phyloP scores from a whole-genome alignment of 495 filamentous ascomycete species.

The Trichoderma parareesei region DNA sequence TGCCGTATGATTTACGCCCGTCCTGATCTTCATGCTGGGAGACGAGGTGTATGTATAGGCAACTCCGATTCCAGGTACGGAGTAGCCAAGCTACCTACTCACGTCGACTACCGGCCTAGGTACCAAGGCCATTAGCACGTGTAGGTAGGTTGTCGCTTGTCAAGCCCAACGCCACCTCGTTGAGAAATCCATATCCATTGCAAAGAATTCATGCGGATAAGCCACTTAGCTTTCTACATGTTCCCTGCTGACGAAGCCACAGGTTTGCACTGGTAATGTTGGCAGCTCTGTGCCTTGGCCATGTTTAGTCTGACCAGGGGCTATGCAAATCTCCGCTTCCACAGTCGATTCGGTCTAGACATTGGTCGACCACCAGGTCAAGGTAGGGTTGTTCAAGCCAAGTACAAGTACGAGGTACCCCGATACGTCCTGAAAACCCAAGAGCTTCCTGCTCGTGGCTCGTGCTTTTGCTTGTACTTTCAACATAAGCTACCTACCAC shows the following conservation, averaged over 20 bases:
- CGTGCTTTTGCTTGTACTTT: constrained; percentile 1
- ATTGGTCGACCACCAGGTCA: not conserved
- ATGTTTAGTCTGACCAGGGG: constrained; percentile 2
- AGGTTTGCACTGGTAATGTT: not conserved
- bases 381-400: not conserved
- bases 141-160: not conserved
- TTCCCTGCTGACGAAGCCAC: not conserved
- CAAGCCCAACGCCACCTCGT: constrained; percentile 1
- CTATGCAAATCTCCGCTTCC: constrained; percentile 6
- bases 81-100: not conserved
- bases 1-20: not conserved
- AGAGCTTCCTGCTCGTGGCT: not conserved
- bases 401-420: not conserved
- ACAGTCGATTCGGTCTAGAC: not conserved
- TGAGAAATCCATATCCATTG: not conserved
- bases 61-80: not conserved
- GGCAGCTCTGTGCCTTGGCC: constrained; percentile 5
- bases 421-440: not conserved
- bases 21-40: too few species aligned
- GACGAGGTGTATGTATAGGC: too few species aligned
- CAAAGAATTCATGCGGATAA: constrained; percentile 5
- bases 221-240: not conserved
- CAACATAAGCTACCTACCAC: not conserved
- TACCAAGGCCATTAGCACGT: not conserved
- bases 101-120: not conserved